phyloP scores from a whole-genome alignment of 306 rosid genomes.

The Quillaja saponaria region DNA sequence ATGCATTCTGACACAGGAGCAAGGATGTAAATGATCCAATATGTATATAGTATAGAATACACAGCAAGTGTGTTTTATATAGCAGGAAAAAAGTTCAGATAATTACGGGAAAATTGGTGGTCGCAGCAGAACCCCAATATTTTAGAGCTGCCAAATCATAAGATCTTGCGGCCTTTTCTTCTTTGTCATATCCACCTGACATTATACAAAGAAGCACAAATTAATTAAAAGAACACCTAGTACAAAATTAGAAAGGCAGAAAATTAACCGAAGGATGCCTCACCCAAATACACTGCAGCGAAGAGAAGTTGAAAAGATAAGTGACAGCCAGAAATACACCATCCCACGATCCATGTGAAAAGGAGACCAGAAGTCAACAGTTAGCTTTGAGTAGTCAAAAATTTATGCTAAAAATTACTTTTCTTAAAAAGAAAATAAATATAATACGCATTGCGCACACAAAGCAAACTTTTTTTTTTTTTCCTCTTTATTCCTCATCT shows the following conservation, averaged over 20 bases:
- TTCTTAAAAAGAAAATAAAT: conserved; percentile 30
- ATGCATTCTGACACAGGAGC: too few species aligned
- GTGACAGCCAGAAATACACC: conserved; percentile 39
- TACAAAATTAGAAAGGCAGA: conserved; percentile 11
- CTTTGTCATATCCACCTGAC: conserved; percentile 98
- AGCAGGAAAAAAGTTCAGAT: neutral
- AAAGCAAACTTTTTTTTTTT: conserved; percentile 13
- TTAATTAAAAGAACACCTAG: conserved; percentile 15
- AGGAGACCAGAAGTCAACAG: conserved; percentile 40
- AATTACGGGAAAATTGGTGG: conserved; percentile 90
- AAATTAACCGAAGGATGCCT: conserved; percentile 26
- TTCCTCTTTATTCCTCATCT: neutral
- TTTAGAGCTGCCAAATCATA: conserved; percentile 98
- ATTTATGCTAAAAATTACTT: conserved; percentile 36
- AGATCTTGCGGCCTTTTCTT: conserved; percentile 97
- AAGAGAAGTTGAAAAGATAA: conserved; percentile 32
- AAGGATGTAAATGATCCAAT: conserved; percentile 8
- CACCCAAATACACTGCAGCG: conserved; percentile 86
- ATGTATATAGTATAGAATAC: neutral
- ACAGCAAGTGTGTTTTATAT: conserved; percentile 6
- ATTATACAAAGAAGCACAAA: conserved; percentile 7
- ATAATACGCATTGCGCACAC: conserved; percentile 42
- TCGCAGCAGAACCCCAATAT: conserved; percentile 95
- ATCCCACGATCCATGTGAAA: conserved; percentile 65
- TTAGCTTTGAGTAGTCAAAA: conserved; percentile 48